A percentile compares a stretch with the other conserved stretches of the same genome.
These are phyloP conservation scores for Fusarium mundagurra DNA, from an alignment of 2,329 filamentous ascomycete genomes.

Conservation along the genomic window DNA sequence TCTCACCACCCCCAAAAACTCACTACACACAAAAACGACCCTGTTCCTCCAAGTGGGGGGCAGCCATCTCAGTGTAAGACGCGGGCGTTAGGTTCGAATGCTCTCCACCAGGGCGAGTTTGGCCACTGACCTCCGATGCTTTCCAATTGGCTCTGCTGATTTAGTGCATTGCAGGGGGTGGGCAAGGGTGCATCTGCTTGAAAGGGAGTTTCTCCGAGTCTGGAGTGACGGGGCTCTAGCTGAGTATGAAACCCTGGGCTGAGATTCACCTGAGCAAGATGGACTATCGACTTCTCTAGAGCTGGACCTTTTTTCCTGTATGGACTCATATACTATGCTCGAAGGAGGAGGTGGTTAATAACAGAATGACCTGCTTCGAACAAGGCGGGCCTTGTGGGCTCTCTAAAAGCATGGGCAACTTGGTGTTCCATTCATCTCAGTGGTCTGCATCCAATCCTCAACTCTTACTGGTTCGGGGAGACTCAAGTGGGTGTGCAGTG, in stretches of 20 bases:
- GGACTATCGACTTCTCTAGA: background rate
- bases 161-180: slow-evolving; percentile 21
- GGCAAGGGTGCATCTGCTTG: slow-evolving; percentile 18
- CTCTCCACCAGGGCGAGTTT: slow-evolving; percentile 33
- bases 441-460: slow-evolving; percentile 3
- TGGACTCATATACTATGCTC: slow-evolving; percentile 31
- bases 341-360: slow-evolving; percentile 41
- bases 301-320: slow-evolving; percentile 14
- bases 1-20: slow-evolving; percentile 12
- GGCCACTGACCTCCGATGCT: slow-evolving; percentile 14
- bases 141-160: slow-evolving; percentile 22
- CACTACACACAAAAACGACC: slow-evolving; percentile 14
- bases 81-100: slow-evolving; percentile 29
- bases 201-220: slow-evolving; percentile 14
- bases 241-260: slow-evolving; percentile 13
- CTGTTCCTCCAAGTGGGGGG: slow-evolving; percentile 29
- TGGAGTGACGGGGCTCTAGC: slow-evolving; percentile 1
- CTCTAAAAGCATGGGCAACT: slow-evolving; percentile 20
- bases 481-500: slow-evolving; percentile 36
- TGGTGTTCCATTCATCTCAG: slow-evolving; percentile 31
- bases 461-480: slow-evolving; percentile 23
- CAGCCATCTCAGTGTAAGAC: slow-evolving; percentile 35
- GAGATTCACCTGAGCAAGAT: background rate
- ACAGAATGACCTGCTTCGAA: slow-evolving; percentile 28
- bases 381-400: slow-evolving; percentile 31